Percentiles rank a stretch among this genome's conserved stretches.
These are phyloP conservation scores for Hypsizygus marmoreus DNA, from an alignment of 768 basidiomycete genomes.

Conservation along the genomic window DNA sequence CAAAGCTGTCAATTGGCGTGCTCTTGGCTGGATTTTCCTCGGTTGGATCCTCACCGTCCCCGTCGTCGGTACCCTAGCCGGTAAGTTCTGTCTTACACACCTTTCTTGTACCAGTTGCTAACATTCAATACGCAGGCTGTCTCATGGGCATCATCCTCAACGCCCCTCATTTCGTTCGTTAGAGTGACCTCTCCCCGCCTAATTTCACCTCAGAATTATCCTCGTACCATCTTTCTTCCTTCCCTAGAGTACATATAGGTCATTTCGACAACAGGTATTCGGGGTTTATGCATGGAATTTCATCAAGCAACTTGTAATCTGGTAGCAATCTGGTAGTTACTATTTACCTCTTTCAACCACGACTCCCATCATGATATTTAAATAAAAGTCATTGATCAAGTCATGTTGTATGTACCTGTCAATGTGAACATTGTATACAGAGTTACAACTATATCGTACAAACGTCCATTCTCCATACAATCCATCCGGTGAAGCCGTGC, in stretches of 20 bases:
- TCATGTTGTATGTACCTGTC: too few species aligned
- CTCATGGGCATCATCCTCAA: conserved; percentile 29
- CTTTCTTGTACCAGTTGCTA: neutral
- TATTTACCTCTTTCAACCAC: too few species aligned
- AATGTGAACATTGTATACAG: too few species aligned
- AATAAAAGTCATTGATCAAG: too few species aligned
- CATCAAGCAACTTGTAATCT: too few species aligned
- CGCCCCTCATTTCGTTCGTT: conserved; percentile 24
- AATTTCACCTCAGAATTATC: neutral
- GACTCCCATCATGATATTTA: too few species aligned
- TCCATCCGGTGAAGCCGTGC: too few species aligned
- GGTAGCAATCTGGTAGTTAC: too few species aligned
- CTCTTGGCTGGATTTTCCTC: conserved; percentile 28
- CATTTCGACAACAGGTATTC: neutral
- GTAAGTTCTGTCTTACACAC: neutral
- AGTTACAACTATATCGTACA: too few species aligned
- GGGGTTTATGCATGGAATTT: too few species aligned
- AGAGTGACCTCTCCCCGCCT: neutral
- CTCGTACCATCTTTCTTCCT: too few species aligned
- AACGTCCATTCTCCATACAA: too few species aligned
- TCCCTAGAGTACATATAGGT: neutral
- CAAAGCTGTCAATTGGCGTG: conserved; percentile 27
- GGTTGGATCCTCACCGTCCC: conserved; percentile 30
- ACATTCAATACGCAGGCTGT: conserved; percentile 8
- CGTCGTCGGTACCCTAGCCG: conserved; percentile 20